Evolutionary conservation across 345 rosid genomes (phyloP), one percentile per base, ranked within the genome.

Genomic region (Pelargonium nanum): DNA sequence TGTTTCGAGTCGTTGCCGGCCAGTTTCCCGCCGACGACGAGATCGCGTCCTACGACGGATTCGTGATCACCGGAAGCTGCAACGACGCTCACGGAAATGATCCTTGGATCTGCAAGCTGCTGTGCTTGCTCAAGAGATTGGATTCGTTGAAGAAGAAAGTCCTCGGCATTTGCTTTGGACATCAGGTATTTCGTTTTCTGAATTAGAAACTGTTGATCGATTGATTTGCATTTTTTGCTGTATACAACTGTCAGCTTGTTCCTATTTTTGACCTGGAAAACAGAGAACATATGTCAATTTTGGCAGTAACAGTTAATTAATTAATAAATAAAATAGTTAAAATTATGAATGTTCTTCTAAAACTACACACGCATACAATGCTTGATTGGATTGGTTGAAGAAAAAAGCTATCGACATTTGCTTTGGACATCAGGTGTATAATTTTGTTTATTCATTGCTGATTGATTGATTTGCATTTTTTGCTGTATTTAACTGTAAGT

Each of bases 141-240:
- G 78, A 84, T 67, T 71, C 75, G 19, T 32, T 68, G 75, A 72
- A 79, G 65, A 87, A 76, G 57, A 84, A 67, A 58, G 64, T 87
- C 65, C 86, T 84, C 0, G 90, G 95, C 6, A 74, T 86, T 58
- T 84, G 94, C 76, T 86, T 86, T 53, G 89, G 94, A n/a, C 87
- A 80, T 61, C 87, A 86, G 94, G 94, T 86, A 78, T 23, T 28
- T 48, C 0, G 3, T 0, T 61, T 1, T 4, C 8, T 25, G 25
- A 0, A 16, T 28, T 45, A 6, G 20, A n/a, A 54, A 17, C 23
- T 30, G n/a, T 0, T 44, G 13, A n/a, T 53, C 32, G 19, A 1
- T 56, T 23, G 8, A 12, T 9, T 63, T 1, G 24, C 19, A 54
- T 17, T 55, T 19, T n/a, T n/a, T 1, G 19, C n/a, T n/a, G n/a